Base-by-base conservation (phyloP, 139 green algal genomes). In the Axilococcus clingmanii region DNA sequence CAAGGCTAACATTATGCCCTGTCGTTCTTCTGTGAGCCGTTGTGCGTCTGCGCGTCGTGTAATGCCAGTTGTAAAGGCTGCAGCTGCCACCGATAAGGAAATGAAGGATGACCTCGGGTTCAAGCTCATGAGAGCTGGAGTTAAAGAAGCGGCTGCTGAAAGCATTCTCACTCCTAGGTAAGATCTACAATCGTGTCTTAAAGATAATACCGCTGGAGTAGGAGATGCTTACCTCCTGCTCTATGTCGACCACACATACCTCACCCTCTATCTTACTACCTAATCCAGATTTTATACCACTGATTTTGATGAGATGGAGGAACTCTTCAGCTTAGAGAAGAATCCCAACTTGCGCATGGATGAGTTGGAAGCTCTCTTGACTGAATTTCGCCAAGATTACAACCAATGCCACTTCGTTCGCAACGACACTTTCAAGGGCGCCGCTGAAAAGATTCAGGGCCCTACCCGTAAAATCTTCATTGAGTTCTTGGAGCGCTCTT, bases 371-470 rank as follows among this genome's bases (percentile, higher is more conserved):
- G 77, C 86, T 2, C 78, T 79, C 40, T 72, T 93, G n/a, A 66
- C 79, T 8, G 92, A 99, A 74, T 99, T 99, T 78, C 71, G 80
- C 54, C 62, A 37, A 19, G 92, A 99, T 72, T 99, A 98, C 78
- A 99, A 99, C 79, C 88, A 97, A 74, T 83, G 67, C 19, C 92
- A 99, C 75, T 99, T 99, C 69, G 92, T 99, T 32, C 78, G 92
- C 34, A 97, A 96, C 52, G 79, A 94, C 34, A 82, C 76, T 44
- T 99, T 99, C 77, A 91, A 92, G 74, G 73, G 55, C 29, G 87
- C 87, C 6, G 90, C 90, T 20, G 84, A 95, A 52, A 83, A 84
- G 44, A 89, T 95, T 48, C 45, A 77, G 43, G 90, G 90, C 33
- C 58, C 75, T 17, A 72, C 76, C 0, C 74, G 91, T 55, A 91